Conservation (phyloP, 257 asterid genomes). For the Solanum bulbocastanum region DNA sequence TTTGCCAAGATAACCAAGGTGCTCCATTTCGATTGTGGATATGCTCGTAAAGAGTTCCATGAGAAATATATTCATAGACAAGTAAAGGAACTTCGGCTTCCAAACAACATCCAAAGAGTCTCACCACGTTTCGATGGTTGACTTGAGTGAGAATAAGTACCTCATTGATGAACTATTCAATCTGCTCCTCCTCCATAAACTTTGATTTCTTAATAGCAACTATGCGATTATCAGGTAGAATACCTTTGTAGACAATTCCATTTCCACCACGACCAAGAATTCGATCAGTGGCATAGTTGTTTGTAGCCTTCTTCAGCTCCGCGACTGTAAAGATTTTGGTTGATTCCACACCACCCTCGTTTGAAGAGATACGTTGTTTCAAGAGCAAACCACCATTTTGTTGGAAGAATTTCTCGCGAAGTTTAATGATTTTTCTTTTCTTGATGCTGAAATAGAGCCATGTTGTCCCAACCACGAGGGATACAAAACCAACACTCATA, state of each 20-base stretch:
- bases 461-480: conserved; percentile 28
- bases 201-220: conserved; percentile 52
- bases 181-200: conserved; percentile 33
- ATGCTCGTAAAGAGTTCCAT: conserved; percentile 34
- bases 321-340: neutral
- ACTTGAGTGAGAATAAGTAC: conserved; percentile 48
- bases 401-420: conserved; percentile 51
- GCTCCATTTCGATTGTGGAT: conserved; percentile 22
- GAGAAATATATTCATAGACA: conserved; percentile 36
- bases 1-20: conserved; percentile 46
- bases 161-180: conserved; percentile 64
- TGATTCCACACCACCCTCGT: conserved; percentile 21
- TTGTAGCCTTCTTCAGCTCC: neutral
- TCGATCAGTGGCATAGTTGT: conserved; percentile 23
- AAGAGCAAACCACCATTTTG: conserved; percentile 63
- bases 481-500: conserved; percentile 47
- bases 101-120: conserved; percentile 50
- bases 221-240: conserved; percentile 10
- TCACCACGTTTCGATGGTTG: conserved; percentile 56
- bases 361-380: conserved; percentile 40
- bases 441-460: conserved; percentile 45
- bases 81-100: conserved; percentile 47
- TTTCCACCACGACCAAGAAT: conserved; percentile 60
- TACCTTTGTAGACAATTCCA: conserved; percentile 49
- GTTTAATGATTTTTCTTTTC: conserved; percentile 30